Base-by-base conservation (phyloP, 2,329 filamentous ascomycete genomes). In the Fusarium sarcochroum region DNA sequence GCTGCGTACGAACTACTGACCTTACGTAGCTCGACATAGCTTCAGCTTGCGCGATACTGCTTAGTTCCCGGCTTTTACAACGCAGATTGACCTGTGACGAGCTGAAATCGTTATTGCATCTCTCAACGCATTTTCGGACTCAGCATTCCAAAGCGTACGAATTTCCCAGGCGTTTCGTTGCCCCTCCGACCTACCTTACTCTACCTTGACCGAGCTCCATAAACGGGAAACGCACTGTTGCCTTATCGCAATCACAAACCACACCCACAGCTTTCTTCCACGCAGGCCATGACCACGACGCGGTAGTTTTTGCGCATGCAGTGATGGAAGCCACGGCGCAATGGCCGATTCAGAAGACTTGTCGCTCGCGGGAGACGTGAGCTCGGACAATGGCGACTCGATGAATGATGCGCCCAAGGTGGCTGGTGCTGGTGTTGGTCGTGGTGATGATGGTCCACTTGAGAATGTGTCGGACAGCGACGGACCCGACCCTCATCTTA, bases 261-360 rank as follows among this genome's bases (percentile, higher is more conserved):
- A 10, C 40, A 52, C 40, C 35, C 55, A 49, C 62, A 72, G 60
- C 58, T 68, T 62, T 48, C 41, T 35, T 49, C 60, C 63, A 65
- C 67, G 60, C 71, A 68, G 74, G 73, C 56, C 72, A 75, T 75
- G 73, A 68, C 46, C 66, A 42, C 60, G 56, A 70, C 66, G 58
- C 71, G 66, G 65, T 75, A 74, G 72, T 72, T 40, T 52, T 71
- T 74, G 61, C 62, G 61, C 63, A 73, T 67, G 71, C 58, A 71
- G 79, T 80, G 75, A 81, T 81, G 80, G 80, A 80, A 77, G 63
- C 63, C 75, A 69, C 70, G 76, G 78, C 75, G 81, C 74, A 78
- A 86, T 87, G 85, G 78, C 80, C 75, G 82, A 86, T 74, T 73
- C 80, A 76, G 77, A 82, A 79, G 82, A 86, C 70, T 77, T 80